These are phyloP conservation scores for Neurospora cerealis DNA, from an alignment of 495 filamentous ascomycete genomes.

Conservation along the genomic window DNA sequence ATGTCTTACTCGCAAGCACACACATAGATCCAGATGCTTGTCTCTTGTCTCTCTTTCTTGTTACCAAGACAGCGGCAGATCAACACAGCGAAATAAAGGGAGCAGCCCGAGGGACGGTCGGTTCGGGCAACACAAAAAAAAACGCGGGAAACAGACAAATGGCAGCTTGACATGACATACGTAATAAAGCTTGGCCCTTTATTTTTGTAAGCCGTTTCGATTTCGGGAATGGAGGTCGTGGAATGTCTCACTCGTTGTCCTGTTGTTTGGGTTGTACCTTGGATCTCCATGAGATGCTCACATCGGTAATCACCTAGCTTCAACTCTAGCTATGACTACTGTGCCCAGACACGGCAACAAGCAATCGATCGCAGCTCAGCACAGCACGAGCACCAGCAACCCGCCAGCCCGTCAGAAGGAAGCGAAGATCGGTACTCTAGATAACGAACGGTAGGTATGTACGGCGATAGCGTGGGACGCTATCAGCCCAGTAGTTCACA, in stretches of 20 bases:
- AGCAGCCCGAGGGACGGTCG: not conserved
- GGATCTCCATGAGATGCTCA: not conserved
- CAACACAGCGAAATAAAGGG: not conserved
- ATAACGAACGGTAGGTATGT: not conserved
- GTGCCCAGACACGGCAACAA: not conserved
- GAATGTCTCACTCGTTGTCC: not conserved
- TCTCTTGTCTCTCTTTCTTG: not conserved
- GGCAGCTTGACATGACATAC: not conserved
- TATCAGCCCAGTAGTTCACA: not conserved
- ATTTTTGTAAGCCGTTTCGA: not conserved
- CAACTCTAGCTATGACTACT: not conserved
- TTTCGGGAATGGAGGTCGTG: not conserved
- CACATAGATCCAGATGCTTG: not conserved
- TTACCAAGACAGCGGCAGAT: not conserved
- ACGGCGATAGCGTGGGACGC: not conserved
- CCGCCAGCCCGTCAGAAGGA: not conserved
- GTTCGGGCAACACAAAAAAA: not conserved
- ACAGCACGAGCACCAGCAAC: not conserved
- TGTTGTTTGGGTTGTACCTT: not conserved
- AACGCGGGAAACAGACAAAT: not conserved
- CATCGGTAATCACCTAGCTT: not conserved
- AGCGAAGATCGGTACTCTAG: not conserved
- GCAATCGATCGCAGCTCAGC: not conserved
- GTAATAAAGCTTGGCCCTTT: not conserved
- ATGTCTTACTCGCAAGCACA: not conserved